Base-by-base conservation (phyloP, 1,284 basidiomycete species). In the Sanghuangporus weigelae region DNA sequence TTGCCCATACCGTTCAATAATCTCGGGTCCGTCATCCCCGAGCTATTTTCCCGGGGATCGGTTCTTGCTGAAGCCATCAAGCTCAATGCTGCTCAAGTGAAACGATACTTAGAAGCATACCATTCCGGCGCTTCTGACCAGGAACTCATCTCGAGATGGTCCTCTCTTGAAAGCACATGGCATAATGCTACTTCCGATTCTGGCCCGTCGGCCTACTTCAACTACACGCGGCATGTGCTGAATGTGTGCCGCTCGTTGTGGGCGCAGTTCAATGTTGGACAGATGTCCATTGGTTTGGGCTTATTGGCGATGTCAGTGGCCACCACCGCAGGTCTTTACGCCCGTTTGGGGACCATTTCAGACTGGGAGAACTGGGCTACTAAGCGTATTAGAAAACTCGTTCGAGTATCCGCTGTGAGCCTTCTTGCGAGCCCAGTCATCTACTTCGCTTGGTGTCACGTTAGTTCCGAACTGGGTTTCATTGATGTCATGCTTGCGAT, bases 1-100 rank as follows among this genome's bases (percentile, higher is more conserved):
- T 76, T 97, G 2, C 94, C 95, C 0, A 91, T 99, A 56, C 97
- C 97, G 0, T 98, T 91, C 79, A 98, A 96, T 76, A 98, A 94
- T 69, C 87, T 99, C 14, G 97, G 97, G 0, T 85, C 83, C 1
- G 78, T 97, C 63, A 93, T 99, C 26, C 96, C 96, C 0, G 96
- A 99, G 71, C 76, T 95, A 16, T 98, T 99, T 73, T 73, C 75
- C 67, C 73, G 73, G 35, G 38, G 21, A 11, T 38, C 73, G 14
- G 63, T 68, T 7, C 73, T 70, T 71, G 83, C 86, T 68, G 81
- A 77, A 1, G 95, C 95, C 0, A 81, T 94, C 2, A 75, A 84
- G 59, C 76, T 91, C 62, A 96, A 96, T 68, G 82, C 85, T 0
- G 78, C 78, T 14, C 96, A 98, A 74, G 84, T 99, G 56, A 83